phyloP scores from a whole-genome alignment of 23 red algal genomes.

The Chondrus crispus region DNA sequence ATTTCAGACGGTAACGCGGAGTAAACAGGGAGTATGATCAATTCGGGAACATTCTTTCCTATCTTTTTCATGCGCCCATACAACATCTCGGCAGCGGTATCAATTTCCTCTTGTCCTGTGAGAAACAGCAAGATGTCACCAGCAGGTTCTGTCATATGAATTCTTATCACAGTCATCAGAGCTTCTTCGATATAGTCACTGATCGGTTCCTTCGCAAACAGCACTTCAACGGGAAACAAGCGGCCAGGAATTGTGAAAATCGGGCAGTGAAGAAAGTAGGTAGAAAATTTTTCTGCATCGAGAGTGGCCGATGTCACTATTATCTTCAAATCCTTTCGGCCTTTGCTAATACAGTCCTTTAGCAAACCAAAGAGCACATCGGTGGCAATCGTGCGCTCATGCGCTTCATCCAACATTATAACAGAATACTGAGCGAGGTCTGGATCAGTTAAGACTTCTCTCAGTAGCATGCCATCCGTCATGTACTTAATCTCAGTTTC shows the following conservation, averaged over 20 bases:
- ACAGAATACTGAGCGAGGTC: conserved; percentile 81
- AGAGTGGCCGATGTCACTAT: conserved; percentile 97
- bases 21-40: conserved; percentile 89
- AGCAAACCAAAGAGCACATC: conserved; percentile 95
- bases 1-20: conserved; percentile 86
- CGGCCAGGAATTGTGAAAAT: conserved; percentile 95
- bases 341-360: conserved; percentile 68
- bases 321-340: conserved; percentile 74
- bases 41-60: conserved; percentile 57
- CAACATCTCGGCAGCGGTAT: conserved; percentile 89
- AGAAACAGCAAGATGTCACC: conserved; percentile 97
- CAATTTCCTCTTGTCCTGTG: conserved; percentile 98
- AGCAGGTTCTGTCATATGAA: conserved; percentile 79
- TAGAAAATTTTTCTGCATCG: conserved; percentile 94
- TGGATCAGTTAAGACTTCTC: conserved; percentile 86
- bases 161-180: conserved; percentile 79
- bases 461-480: conserved; percentile 99
- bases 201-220: conserved; percentile 70
- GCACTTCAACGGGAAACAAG: conserved; percentile 88
- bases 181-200: conserved; percentile 92
- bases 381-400: conserved; percentile 95
- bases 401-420: conserved; percentile 98
- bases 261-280: conserved; percentile 84
- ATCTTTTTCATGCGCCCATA: conserved; percentile 77
- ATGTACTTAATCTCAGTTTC: conserved; percentile 97